Base-by-base conservation (phyloP, 139 green algal genomes). In the Pseudopediastrum boryanum region DNA sequence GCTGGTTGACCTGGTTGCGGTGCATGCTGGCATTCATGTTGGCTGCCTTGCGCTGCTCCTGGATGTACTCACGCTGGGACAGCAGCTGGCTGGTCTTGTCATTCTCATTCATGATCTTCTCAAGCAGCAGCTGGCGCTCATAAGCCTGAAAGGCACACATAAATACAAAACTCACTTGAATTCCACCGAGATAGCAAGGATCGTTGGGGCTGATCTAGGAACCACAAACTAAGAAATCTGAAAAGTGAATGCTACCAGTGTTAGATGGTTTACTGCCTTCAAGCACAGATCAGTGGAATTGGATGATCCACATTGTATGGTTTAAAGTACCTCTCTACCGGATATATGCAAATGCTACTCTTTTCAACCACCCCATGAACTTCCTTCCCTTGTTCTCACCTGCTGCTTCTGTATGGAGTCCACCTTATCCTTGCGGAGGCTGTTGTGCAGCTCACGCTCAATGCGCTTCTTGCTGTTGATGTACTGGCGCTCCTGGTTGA, bases 101-200 rank as follows among this genome's bases (percentile, higher is more conserved):
- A 76, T 92, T 90, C 46, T 90, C 88, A 63, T 77, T 65, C 85
- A 94, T 90, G 81, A 96, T 95, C 76, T 88, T 90, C 39, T 90
- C 81, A 62, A 95, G 81, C 73, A 94, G 85, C 83, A 87, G 70
- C 50, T 91, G 87, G 25, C 91, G 83, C 78, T 91, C 71, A 80
- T 92, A 94, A 25, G 86, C 74, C 31, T 90, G 77, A 3, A 64
- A 44, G 62, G n/a, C n/a, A n/a, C n/a, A n/a, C n/a, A n/a, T n/a
- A n/a, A n/a, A n/a, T n/a, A n/a, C n/a, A n/a, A n/a, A n/a, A n/a
- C n/a, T n/a, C n/a, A n/a, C n/a, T n/a, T n/a, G n/a, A n/a, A n/a
- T n/a, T n/a, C n/a, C n/a, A n/a, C n/a, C n/a, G n/a, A n/a, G n/a
- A n/a, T n/a, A n/a, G n/a, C n/a, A n/a, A n/a, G n/a, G n/a, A n/a